These are phyloP conservation scores for Yarrowia galli DNA, from an alignment of 1,139 yeast species.

Conservation along the genomic window DNA sequence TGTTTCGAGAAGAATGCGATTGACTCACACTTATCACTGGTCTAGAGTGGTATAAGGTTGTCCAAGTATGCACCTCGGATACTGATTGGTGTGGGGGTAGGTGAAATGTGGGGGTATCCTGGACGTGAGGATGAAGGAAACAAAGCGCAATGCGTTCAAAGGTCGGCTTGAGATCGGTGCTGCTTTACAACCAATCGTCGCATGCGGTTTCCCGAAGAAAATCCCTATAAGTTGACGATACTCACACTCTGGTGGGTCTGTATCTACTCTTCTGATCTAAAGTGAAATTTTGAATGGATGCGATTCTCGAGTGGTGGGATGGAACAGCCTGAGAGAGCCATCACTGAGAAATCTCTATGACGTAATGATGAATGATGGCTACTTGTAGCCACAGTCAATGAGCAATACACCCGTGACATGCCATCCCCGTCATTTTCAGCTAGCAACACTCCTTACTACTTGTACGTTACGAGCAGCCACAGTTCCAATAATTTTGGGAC, in stretches of 20 bases:
- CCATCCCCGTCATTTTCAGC: too few species aligned
- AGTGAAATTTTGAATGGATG: not conserved
- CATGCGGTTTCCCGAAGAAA: not conserved
- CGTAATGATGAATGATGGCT: too few species aligned
- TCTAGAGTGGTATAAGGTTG: constrained; percentile 16
- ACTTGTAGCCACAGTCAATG: too few species aligned
- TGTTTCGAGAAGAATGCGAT: not conserved
- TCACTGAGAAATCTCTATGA: too few species aligned
- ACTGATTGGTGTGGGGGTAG: constrained; percentile 27
- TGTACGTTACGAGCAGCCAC: too few species aligned
- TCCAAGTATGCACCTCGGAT: not conserved
- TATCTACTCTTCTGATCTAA: constrained; percentile 3
- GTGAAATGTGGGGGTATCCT: constrained; percentile 11
- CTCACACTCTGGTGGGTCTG: too few species aligned
- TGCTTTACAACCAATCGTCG: not conserved
- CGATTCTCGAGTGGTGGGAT: not conserved
- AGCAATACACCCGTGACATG: too few species aligned
- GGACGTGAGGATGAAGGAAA: not conserved
- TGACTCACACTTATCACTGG: constrained; percentile 14
- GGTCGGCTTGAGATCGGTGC: not conserved
- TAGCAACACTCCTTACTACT: too few species aligned
- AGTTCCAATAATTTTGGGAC: not conserved
- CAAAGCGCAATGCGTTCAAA: not conserved
- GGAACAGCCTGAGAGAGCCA: too few species aligned
- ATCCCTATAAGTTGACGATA: not conserved